Percentiles rank a stretch among this genome's conserved stretches.
These are phyloP conservation scores for Aphanoascus verrucosus DNA, from an alignment of 2,329 filamentous ascomycete genomes.

Conservation along the genomic window DNA sequence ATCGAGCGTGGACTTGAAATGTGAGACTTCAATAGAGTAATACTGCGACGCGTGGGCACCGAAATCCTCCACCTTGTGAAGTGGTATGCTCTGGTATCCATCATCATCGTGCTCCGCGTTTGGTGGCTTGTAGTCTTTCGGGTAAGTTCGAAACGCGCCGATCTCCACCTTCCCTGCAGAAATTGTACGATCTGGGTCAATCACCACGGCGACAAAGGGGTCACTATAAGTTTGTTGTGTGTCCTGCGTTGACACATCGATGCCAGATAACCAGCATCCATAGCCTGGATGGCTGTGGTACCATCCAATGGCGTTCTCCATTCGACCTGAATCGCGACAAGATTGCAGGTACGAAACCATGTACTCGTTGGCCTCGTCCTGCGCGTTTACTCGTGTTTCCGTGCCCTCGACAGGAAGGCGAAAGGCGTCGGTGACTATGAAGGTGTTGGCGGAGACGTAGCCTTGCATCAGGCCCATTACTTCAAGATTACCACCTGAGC, in stretches of 20 bases:
- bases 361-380: constrained; percentile 93
- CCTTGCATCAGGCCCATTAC: constrained; percentile 98
- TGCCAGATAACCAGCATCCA: constrained; percentile 93
- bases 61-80: constrained; percentile 92
- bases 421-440: constrained; percentile 91
- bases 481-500: constrained; percentile 84
- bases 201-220: constrained; percentile 89
- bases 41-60: constrained; percentile 84
- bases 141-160: constrained; percentile 87
- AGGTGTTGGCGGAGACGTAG: constrained; percentile 69
- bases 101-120: constrained; percentile 35
- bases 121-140: constrained; percentile 56
- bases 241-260: constrained; percentile 81
- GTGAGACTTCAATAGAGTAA: constrained; percentile 81
- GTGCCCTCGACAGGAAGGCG: constrained; percentile 91
- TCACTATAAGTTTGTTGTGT: constrained; percentile 78
- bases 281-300: constrained; percentile 97
- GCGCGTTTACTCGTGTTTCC: constrained; percentile 95
- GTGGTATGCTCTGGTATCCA: constrained; percentile 56
- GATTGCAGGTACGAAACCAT: constrained; percentile 74
- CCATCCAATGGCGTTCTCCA: constrained; percentile 94
- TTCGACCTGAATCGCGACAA: constrained; percentile 62
- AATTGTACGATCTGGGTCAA: constrained; percentile 92
- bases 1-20: constrained; percentile 91
- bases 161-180: constrained; percentile 94